phyloP scores from a whole-genome alignment of 345 rosid species.

The Aquilaria sinensis region DNA sequence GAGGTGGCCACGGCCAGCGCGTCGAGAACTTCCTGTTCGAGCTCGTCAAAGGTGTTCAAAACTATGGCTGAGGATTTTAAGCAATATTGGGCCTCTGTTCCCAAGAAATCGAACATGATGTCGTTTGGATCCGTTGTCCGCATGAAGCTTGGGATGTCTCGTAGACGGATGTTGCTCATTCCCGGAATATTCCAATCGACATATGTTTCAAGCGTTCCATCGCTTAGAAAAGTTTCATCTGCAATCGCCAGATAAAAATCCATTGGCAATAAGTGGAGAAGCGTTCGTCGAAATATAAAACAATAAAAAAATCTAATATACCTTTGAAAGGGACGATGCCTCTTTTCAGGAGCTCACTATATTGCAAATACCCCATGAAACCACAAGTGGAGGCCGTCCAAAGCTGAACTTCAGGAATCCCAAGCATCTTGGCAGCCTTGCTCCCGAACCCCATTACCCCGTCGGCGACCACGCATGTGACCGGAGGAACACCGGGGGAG shows the following conservation, averaged over 20 bases:
- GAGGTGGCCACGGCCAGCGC: constrained; percentile 18
- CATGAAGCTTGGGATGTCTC: constrained; percentile 29
- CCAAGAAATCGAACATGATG: constrained; percentile 24
- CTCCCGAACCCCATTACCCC: constrained; percentile 21
- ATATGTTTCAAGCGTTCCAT: constrained; percentile 21
- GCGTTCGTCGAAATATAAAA: no score
- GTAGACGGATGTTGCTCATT: constrained; percentile 23
- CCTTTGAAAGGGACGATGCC: constrained; percentile 29
- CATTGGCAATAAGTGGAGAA: no score
- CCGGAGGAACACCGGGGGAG: constrained; percentile 16
- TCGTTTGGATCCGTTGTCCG: constrained; percentile 23
- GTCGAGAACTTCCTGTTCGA: constrained; percentile 21
- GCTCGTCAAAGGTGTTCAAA: constrained; percentile 28
- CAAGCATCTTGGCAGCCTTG: constrained; percentile 18
- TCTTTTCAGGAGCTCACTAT: constrained; percentile 19
- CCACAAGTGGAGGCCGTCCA: constrained; percentile 25
- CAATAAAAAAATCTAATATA: background rate
- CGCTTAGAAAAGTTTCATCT: constrained; percentile 25
- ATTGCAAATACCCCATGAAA: constrained; percentile 13
- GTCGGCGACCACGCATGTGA: constrained; percentile 31
- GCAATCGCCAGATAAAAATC: background rate
- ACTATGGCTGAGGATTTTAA: constrained; percentile 21
- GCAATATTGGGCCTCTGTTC: constrained; percentile 1
- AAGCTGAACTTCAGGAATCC: constrained; percentile 17
- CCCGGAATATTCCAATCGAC: constrained; percentile 34